Evolutionary conservation across 2,329 filamentous ascomycete species (phyloP), one percentile per base, ranked within the genome.

Genomic region (Cordyceps javanica): DNA sequence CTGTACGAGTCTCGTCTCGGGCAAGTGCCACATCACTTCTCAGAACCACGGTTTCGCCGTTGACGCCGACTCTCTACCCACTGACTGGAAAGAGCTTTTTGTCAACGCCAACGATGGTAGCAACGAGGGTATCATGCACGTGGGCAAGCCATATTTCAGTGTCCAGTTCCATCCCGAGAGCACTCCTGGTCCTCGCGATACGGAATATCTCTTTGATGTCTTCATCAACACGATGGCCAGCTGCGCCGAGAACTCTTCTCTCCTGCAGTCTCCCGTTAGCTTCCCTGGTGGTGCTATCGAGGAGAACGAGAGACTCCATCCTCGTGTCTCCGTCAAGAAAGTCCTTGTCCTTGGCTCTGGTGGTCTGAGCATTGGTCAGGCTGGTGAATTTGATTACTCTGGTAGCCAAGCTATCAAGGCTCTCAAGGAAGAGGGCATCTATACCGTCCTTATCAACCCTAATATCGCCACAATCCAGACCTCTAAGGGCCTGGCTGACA

Each of bases 161-260:
- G 94, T 97, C n/a, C 94, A 99, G 71, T 99, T 99, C 77, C 94
- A 99, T 70, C 94, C 94, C 0, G 94, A 99, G 75, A 96, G 92
- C 78, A 95, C 91, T 1, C 94, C 94, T 3, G 94, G 94, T 59
- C 94, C 94, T 53, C 85, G 91, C 36, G 94, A 99, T 70, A 99
- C 94, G 28, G 94, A 99, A 72, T 97, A 90, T 70, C 81, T 99
- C 26, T 99, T 99, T 63, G 92, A 99, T 72, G 91, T 97, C 62
- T 99, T 99, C 78, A 89, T 99, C 69, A 77, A 88, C 74, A 89
- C 91, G 21, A 90, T 97, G 64, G 78, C 83, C 68, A 82, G 87
- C 65, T 88, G 88, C 59, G 78, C 91, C 49, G 75, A 82, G 57
- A 86, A 91, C 61, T 73, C 82, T 16, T 79, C 82, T 61, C 78